These are phyloP conservation scores for Talaromyces sp. DNA, from an alignment of 2,329 filamentous ascomycete species.

Conservation along the genomic window DNA sequence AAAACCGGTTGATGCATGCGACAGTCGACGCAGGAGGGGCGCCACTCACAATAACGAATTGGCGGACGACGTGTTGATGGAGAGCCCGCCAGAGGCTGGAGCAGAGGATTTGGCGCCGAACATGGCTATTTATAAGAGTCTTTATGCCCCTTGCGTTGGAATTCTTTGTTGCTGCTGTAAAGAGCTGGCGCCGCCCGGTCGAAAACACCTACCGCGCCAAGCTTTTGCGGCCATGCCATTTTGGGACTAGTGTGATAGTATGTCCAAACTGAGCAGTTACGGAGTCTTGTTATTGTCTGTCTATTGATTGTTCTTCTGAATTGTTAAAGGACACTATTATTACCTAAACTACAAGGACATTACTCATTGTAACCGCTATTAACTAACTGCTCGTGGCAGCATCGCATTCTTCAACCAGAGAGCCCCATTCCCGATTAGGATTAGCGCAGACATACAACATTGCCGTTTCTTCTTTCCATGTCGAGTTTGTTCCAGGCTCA, in stretches of 20 bases:
- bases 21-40: not conserved
- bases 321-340: not conserved
- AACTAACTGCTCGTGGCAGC: not conserved
- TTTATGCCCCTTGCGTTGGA: slow-evolving; percentile 11
- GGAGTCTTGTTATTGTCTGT: not conserved
- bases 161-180: not conserved
- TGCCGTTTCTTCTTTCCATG: not conserved
- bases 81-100: slow-evolving; percentile 35
- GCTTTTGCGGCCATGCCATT: not conserved
- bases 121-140: slow-evolving; percentile 18
- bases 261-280: too few species aligned
- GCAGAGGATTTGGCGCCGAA: slow-evolving; percentile 32
- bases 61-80: slow-evolving; percentile 48
- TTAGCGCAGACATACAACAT: not conserved
- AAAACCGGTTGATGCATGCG: not conserved
- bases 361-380: too few species aligned
- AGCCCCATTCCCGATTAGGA: not conserved
- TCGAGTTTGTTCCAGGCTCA: not conserved
- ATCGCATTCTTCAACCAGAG: not conserved
- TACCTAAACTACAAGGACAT: too few species aligned
- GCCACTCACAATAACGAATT: slow-evolving; percentile 45
- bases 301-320: not conserved
- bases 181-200: not conserved
- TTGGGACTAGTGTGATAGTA: not conserved
- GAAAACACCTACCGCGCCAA: not conserved